Percentiles rank a stretch among this genome's conserved stretches.
Conservation (phyloP, 371 early-diverging fungal species). For the Mortierella sp. region DNA sequence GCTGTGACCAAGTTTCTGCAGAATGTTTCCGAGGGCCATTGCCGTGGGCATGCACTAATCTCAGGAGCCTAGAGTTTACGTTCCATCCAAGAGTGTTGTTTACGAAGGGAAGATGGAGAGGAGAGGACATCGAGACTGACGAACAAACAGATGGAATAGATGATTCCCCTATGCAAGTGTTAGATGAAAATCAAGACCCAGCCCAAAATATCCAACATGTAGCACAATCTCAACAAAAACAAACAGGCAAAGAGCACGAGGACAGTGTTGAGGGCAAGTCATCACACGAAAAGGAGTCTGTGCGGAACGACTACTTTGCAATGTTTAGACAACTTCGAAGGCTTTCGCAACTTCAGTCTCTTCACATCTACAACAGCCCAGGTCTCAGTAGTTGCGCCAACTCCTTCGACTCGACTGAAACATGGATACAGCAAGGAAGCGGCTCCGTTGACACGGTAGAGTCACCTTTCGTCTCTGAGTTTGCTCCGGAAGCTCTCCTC, state of each 20-base stretch:
- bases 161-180: background rate
- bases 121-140: background rate
- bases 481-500: background rate
- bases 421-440: background rate
- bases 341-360: constrained; percentile 15
- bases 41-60: constrained; percentile 32
- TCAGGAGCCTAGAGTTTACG: constrained; percentile 46
- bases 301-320: constrained; percentile 36
- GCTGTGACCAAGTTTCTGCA: constrained; percentile 47
- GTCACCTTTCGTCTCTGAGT: background rate
- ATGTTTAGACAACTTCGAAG: constrained; percentile 44
- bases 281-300: constrained; percentile 17
- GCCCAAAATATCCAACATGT: background rate
- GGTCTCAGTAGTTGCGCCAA: constrained; percentile 11
- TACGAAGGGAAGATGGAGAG: background rate
- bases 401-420: background rate
- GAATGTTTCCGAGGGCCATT: constrained; percentile 27
- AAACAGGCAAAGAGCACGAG: background rate
- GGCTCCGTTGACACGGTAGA: background rate
- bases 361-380: constrained; percentile 53
- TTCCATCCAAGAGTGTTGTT: constrained; percentile 37
- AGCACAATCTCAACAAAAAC: constrained; percentile 16
- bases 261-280: background rate
- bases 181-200: background rate
- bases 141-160: background rate